phyloP scores from a whole-genome alignment of 2,329 filamentous ascomycete species.

The Cercospora citrullina region DNA sequence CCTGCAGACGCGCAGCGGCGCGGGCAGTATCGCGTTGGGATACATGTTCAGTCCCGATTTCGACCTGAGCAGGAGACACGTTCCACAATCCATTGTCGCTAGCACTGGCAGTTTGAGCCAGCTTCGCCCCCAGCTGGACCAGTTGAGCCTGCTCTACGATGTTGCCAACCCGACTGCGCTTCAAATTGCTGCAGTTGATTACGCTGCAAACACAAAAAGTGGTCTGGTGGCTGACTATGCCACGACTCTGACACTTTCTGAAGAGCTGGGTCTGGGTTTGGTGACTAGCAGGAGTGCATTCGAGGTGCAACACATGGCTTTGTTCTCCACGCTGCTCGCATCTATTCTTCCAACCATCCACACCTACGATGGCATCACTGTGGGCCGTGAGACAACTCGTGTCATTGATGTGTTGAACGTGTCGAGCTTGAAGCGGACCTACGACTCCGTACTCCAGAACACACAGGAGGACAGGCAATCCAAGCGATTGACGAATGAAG shows the following conservation, averaged over 20 bases:
- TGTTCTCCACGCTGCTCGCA: constrained; percentile 81
- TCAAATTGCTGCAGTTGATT: constrained; percentile 89
- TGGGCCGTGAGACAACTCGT: constrained; percentile 77
- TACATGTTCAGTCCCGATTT: constrained; percentile 99
- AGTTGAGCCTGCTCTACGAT: constrained; percentile 86
- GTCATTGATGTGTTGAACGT: constrained; percentile 80
- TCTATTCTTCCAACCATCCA: constrained; percentile 79
- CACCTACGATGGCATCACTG: constrained; percentile 72
- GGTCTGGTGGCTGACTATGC: constrained; percentile 87
- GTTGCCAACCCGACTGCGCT: constrained; percentile 91
- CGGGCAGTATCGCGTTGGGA: constrained; percentile 85
- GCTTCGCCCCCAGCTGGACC: constrained; percentile 81
- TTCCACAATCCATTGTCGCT: constrained; percentile 87
- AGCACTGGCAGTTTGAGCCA: constrained; percentile 79
- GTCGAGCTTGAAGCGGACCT: constrained; percentile 66
- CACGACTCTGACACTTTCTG: constrained; percentile 73
- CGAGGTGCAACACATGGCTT: constrained; percentile 91
- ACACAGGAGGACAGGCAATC: constrained; percentile 52
- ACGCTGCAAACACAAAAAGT: constrained; percentile 60
- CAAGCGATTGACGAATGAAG: constrained; percentile 68
- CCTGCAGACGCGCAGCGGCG: constrained; percentile 84
- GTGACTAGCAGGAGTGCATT: constrained; percentile 83
- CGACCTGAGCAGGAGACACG: constrained; percentile 83
- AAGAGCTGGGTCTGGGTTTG: constrained; percentile 85
- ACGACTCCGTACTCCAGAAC: constrained; percentile 64